A percentile compares a stretch with the other conserved stretches of the same genome.
Evolutionary conservation across 2,329 filamentous ascomycete species (phyloP).

Genomic region (Aureobasidium sp.): DNA sequence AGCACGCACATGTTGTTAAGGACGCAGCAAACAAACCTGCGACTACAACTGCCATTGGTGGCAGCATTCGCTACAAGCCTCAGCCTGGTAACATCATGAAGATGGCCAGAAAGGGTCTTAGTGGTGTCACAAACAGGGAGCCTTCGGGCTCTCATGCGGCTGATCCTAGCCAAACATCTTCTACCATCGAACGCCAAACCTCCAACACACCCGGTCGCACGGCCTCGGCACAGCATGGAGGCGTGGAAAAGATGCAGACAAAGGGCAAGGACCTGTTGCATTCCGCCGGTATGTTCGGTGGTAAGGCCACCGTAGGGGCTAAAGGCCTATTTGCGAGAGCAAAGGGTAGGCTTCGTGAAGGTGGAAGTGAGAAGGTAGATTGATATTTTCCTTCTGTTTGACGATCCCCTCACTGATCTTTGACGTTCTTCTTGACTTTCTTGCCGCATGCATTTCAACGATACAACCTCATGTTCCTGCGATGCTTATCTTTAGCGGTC

Average conservation of each 20-base stretch:
- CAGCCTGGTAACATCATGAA: slow-evolving; percentile 22
- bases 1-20: slow-evolving; percentile 35
- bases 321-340: slow-evolving; percentile 89
- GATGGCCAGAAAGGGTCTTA: slow-evolving; percentile 12
- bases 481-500: background rate
- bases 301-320: slow-evolving; percentile 67
- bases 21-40: slow-evolving; percentile 10
- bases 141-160: slow-evolving; percentile 1
- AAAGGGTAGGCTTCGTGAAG: slow-evolving; percentile 67
- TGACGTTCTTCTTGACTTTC: background rate
- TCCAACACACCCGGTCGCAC: background rate
- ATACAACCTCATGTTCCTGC: background rate
- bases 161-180: background rate
- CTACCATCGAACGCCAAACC: background rate
- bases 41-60: background rate
- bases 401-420: slow-evolving; percentile 15
- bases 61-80: slow-evolving; percentile 15
- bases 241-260: slow-evolving; percentile 48
- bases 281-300: slow-evolving; percentile 62
- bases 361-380: slow-evolving; percentile 75
- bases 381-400: slow-evolving; percentile 44
- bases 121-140: slow-evolving; percentile 8
- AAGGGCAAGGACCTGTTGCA: slow-evolving; percentile 87
- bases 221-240: background rate
- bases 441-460: slow-evolving; percentile 8